Percentiles rank a stretch among this genome's conserved stretches.
Conservation (phyloP, 1,284 basidiomycete species). For the Fomitiporia mediterranea region DNA sequence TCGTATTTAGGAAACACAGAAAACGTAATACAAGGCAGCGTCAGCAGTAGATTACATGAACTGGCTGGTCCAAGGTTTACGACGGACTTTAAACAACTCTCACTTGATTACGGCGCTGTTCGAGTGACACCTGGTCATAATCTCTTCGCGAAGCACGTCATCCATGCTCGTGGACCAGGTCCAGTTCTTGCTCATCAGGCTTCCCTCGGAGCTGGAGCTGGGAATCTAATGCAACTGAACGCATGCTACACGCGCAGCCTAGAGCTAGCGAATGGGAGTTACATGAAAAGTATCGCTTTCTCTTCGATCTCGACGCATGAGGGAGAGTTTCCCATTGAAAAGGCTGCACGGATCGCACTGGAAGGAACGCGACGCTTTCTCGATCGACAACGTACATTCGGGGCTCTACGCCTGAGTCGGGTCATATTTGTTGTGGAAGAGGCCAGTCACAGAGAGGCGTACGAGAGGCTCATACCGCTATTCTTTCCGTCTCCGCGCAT, state of each 20-base stretch:
- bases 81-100: neutral
- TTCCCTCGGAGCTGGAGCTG: constrained; percentile 34
- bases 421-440: neutral
- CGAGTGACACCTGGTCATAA: neutral
- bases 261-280: neutral
- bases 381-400: constrained; percentile 45
- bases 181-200: constrained; percentile 61
- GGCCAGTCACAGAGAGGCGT: neutral
- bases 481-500: neutral
- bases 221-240: constrained; percentile 38
- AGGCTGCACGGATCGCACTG: constrained; percentile 68
- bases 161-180: neutral
- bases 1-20: constrained; percentile 52
- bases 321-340: constrained; percentile 70
- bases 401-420: constrained; percentile 29
- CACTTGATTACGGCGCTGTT: neutral
- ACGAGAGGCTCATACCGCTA: neutral
- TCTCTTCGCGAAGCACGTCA: constrained; percentile 7
- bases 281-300: constrained; percentile 35
- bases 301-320: constrained; percentile 77
- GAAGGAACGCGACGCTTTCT: constrained; percentile 51
- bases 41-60: neutral
- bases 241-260: constrained; percentile 73
- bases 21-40: neutral
- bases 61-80: neutral